Base-by-base conservation (phyloP, 192 early-diverging fungal species). In the Coemansia sp. region DNA sequence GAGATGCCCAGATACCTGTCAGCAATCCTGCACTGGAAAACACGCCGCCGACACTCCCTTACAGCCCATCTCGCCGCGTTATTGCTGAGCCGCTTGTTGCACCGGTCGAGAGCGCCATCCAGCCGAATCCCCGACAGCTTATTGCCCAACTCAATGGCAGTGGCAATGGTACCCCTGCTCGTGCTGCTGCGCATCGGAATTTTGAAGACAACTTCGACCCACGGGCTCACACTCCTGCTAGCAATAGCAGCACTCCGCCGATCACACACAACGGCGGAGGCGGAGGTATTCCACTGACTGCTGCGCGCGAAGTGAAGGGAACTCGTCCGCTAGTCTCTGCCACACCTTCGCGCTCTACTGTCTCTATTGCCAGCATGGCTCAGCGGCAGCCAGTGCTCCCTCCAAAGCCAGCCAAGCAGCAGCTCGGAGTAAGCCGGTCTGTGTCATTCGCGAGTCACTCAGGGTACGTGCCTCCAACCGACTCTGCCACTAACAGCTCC, bases 201-300 rank as follows among this genome's bases (percentile, higher is more conserved):
- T 81, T 81, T 33, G 66, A 75, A 47, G 74, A 81, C 52, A 81
- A 62, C 57, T 81, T 81, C 61, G 70, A 72, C 34, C 79, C 79
- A 29, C 20, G 27, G 15, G 15, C 52, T 16, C 66, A 36, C 34
- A 41, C n/a, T 44, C 52, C 11, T 13, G 12, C 41, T 57, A 58
- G 36, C 63, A 71, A 39, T 33, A 70, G 15, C 58, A 61, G 62
- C 40, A 15, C 31, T 55, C 29, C 5, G 41, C 43, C 38, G 47
- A 58, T 29, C 70, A 18, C 27, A 53, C 29, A 64, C 47, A 50
- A 64, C 47, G 9, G 47, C 33, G 20, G 38, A 4, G 60, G 53
- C 66, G n/a, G 52, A 4, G 33, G 38, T 6, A 40, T 65, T 22
- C 75, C 65, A 7, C 65, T 66, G 16, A 73, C 72, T 1, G n/a